Conservation (phyloP, 2,329 filamentous ascomycete genomes). For the Colletotrichum siamense region DNA sequence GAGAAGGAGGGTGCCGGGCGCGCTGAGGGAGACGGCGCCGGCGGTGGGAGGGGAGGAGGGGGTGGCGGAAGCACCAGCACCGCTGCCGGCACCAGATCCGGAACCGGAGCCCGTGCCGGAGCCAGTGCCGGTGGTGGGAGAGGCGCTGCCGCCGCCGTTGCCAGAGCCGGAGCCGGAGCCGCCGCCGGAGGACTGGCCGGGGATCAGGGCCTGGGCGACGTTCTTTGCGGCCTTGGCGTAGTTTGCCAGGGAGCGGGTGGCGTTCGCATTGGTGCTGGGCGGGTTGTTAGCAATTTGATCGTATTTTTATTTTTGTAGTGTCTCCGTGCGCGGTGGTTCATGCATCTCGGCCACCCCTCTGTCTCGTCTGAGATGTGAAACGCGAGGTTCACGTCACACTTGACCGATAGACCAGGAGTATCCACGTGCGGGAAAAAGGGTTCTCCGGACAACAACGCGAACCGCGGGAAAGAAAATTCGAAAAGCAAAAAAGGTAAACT, state of each 20-base stretch:
- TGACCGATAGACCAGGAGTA: neutral
- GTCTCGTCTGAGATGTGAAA: constrained; percentile 19
- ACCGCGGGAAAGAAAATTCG: neutral
- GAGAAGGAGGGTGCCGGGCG: constrained; percentile 48
- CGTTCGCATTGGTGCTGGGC: constrained; percentile 54
- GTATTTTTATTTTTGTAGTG: neutral
- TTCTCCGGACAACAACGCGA: neutral
- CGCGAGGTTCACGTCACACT: neutral
- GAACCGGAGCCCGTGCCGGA: constrained; percentile 16
- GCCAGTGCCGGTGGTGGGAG: constrained; percentile 12
- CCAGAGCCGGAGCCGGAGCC: constrained; percentile 13
- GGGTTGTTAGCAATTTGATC: neutral
- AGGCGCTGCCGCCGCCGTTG: constrained; percentile 25
- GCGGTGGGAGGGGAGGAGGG: constrained; percentile 14
- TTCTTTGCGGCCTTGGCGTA: constrained; percentile 48
- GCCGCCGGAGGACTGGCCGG: constrained; percentile 20
- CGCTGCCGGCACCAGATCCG: neutral
- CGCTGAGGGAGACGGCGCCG: constrained; percentile 37
- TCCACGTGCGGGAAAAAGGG: neutral
- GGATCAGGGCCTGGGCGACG: constrained; percentile 30
- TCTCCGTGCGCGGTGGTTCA: neutral
- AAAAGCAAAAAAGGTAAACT: constrained; percentile 31
- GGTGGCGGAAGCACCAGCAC: constrained; percentile 4
- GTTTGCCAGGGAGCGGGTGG: constrained; percentile 53
- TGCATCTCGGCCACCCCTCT: neutral